A percentile compares a stretch with the other conserved stretches of the same genome.
Evolutionary conservation across 2,329 filamentous ascomycete species (phyloP).

Genomic region (Ophiostoma australiae): DNA sequence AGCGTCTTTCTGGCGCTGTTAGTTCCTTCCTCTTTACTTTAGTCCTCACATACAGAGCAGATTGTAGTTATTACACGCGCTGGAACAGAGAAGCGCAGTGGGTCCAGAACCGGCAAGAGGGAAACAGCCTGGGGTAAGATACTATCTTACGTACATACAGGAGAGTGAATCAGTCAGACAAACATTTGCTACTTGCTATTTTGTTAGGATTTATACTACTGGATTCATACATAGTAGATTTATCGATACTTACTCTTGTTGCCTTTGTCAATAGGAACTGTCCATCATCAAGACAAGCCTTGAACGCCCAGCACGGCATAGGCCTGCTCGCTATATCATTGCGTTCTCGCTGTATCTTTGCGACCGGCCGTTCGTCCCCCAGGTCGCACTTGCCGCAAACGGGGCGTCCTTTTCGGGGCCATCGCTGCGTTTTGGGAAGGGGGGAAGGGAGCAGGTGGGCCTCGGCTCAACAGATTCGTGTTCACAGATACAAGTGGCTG

Average conservation of each 20-base stretch:
- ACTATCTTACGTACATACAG: no score
- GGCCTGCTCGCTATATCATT: conserved; percentile 2
- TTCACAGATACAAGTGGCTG: not conserved
- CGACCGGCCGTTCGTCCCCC: not conserved
- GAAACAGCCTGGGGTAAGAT: not conserved
- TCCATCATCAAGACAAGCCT: not conserved
- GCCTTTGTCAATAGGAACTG: not conserved
- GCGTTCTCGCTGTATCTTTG: conserved; percentile 6
- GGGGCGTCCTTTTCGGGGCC: not conserved
- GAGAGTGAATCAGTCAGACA: not conserved
- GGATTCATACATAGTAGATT: no score
- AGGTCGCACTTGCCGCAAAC: not conserved
- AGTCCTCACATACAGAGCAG: no score
- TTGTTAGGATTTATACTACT: no score
- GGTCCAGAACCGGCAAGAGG: not conserved
- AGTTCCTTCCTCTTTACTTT: not conserved
- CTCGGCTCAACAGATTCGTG: conserved; percentile 6
- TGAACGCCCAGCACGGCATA: not conserved
- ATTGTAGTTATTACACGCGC: not conserved
- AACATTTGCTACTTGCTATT: no score
- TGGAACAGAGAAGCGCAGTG: not conserved
- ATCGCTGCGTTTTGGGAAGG: conserved; percentile 3
- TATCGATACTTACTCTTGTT: not conserved
- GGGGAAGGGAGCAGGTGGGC: not conserved
- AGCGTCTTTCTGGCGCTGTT: conserved; percentile 13